Evolutionary conservation across 305 asterid species (phyloP).

Genomic region (Rubia occidens): DNA sequence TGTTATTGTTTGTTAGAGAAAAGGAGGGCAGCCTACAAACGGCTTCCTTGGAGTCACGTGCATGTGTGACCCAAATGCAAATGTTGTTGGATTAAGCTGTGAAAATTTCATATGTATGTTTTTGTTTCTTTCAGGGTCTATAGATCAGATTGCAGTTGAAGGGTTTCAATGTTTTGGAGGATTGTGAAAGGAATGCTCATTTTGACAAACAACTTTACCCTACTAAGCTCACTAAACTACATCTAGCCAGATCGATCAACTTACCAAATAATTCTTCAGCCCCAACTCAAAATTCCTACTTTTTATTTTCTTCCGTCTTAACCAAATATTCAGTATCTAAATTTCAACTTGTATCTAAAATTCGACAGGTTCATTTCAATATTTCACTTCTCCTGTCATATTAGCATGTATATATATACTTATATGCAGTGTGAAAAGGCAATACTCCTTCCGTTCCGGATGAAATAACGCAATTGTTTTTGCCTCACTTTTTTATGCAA

Average conservation of each 20-base stretch:
- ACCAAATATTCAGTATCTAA: too few species aligned
- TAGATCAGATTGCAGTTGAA: slow-evolving; percentile 4
- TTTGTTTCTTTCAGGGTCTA: slow-evolving; percentile 9
- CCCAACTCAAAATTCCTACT: too few species aligned
- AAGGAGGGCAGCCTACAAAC: slow-evolving; percentile 15
- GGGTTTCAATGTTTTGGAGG: slow-evolving; percentile 11
- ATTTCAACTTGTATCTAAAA: too few species aligned
- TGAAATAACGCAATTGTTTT: too few species aligned
- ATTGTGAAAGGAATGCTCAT: slow-evolving; percentile 4
- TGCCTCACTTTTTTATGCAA: too few species aligned
- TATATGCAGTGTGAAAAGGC: too few species aligned
- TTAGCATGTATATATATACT: too few species aligned
- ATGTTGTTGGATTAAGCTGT: slow-evolving; percentile 4
- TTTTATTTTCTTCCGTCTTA: too few species aligned
- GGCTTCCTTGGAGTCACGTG: not conserved
- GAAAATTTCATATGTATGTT: not conserved
- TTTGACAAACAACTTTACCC: slow-evolving; percentile 12
- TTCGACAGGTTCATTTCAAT: too few species aligned
- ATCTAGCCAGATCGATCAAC: not conserved
- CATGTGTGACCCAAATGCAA: slow-evolving; percentile 10
- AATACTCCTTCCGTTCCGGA: too few species aligned
- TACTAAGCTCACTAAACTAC: not conserved
- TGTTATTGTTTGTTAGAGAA: slow-evolving; percentile 8
- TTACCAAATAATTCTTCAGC: not conserved
- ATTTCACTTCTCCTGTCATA: too few species aligned